Evolutionary conservation across 176 grass and related monocot genomes (phyloP), one percentile per base, ranked within the genome.

Genomic region (Avena sativa): DNA sequence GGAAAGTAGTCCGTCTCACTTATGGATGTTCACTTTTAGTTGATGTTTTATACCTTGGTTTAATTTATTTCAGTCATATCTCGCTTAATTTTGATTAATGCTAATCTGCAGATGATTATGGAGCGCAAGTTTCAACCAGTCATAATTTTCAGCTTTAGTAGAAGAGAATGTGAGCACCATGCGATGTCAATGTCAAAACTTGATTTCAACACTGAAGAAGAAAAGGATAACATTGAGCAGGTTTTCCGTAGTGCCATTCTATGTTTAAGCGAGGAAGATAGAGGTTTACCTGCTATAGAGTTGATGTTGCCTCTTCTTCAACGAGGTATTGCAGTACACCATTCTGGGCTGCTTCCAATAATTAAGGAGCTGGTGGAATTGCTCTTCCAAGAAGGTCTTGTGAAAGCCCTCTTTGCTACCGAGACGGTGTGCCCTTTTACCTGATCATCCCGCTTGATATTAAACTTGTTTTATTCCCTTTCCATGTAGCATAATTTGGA

Each of bases 131-230:
- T 96, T 87, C 94, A 99, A 83, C 96, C 96, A 32, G 96, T 96
- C 74, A 98, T 95, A 82, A 89, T 98, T 89, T 98, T 98, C 86
- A 95, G 96, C 79, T 98, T 98, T 83, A 98, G 96, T 87, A 96
- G 96, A 87, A 94, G 92, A 74, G 96, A 98, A 82, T 98, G 96
- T 78, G 93, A 98, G 71, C 93, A 98, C 38, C 92, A 95, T 83
- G 96, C 96, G 30, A 94, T 99, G 97, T 96, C 97, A 21, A 98
- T 98, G 93, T 89, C 96, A 81, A 98, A 98, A 84, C 96, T 98
- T 88, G 93, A 98, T 83, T 98, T 98, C 85, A 98, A 92, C 83
- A 90, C 86, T 74, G 88, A 98, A 62, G 96, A 98, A 14, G 96
- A 98, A 80, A 95, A 96, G 84, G 93, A 91, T 69, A 90, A 44